Percentiles rank a stretch among this genome's conserved stretches.
These are phyloP conservation scores for Plasmodium malariae DNA, from an alignment of 169 alveolate genomes.

Conservation along the genomic window DNA sequence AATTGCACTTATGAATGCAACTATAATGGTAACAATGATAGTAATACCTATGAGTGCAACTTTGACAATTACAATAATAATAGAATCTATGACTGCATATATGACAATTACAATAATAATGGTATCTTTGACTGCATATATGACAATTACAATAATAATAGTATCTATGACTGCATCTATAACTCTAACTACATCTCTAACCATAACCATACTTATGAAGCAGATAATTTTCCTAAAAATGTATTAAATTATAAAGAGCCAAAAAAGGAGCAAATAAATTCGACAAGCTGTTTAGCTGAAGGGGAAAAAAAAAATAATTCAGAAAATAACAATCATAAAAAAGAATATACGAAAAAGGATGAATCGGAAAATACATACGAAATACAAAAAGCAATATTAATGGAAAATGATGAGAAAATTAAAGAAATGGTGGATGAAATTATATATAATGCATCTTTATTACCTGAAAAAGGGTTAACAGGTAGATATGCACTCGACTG, in stretches of 20 bases:
- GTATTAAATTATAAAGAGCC: not conserved
- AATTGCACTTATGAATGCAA: too few species aligned
- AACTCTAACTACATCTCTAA: too few species aligned
- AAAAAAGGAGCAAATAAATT: not conserved
- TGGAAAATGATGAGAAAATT: constrained; percentile 76
- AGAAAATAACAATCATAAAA: not conserved
- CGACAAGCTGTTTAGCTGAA: not conserved
- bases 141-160: not conserved
- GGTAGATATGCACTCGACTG: constrained; percentile 84
- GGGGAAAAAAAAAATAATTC: not conserved
- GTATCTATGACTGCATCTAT: not conserved
- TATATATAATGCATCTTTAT: constrained; percentile 77
- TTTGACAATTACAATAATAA: not conserved
- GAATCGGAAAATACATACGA: constrained; percentile 20
- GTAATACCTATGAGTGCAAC: not conserved
- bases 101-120: not conserved
- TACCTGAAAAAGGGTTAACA: constrained; percentile 83
- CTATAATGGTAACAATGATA: not conserved
- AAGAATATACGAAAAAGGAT: constrained; percentile 9
- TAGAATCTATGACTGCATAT: too few species aligned
- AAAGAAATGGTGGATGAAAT: constrained; percentile 84
- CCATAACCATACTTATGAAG: too few species aligned
- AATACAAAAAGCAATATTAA: constrained; percentile 29
- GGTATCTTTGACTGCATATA: too few species aligned
- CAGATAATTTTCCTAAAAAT: not conserved